phyloP scores from a whole-genome alignment of 805 yeast species.

The Wickerhamiella galacta region DNA sequence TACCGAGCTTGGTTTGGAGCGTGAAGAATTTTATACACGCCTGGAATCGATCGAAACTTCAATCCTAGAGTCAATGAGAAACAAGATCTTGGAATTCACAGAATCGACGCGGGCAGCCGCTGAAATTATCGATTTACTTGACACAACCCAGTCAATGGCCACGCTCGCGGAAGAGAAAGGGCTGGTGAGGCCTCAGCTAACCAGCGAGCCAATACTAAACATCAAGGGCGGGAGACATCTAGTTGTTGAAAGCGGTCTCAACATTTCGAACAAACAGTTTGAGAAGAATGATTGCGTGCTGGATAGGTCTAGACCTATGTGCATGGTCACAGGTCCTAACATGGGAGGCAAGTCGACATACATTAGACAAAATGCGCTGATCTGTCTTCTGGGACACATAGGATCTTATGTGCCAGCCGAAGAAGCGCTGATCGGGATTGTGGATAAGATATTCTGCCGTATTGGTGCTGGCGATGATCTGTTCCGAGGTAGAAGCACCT shows the following conservation, averaged over 20 bases:
- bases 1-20: conserved; percentile 28
- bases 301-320: conserved; percentile 19
- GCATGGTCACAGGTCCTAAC: conserved; percentile 78
- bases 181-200: conserved; percentile 49
- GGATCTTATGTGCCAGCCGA: conserved; percentile 65
- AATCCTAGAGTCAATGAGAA: conserved; percentile 34
- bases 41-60: conserved; percentile 40
- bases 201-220: conserved; percentile 30
- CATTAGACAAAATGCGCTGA: conserved; percentile 53
- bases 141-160: conserved; percentile 59
- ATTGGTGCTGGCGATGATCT: conserved; percentile 71
- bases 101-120: conserved; percentile 35
- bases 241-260: conserved; percentile 67
- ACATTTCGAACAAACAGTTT: conserved; percentile 32
- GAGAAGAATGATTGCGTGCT: conserved; percentile 29
- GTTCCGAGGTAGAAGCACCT: conserved; percentile 64
- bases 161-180: conserved; percentile 48
- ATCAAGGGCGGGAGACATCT: conserved; percentile 62
- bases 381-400: conserved; percentile 53
- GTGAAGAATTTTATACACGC: conserved; percentile 29
- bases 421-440: conserved; percentile 43
- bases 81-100: conserved; percentile 29
- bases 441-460: conserved; percentile 64
- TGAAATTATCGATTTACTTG: conserved; percentile 44
- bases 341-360: conserved; percentile 80